Evolutionary conservation across 2,329 filamentous ascomycete species (phyloP), one percentile per base, ranked within the genome.

Genomic region (Ciborinia camelliae): DNA sequence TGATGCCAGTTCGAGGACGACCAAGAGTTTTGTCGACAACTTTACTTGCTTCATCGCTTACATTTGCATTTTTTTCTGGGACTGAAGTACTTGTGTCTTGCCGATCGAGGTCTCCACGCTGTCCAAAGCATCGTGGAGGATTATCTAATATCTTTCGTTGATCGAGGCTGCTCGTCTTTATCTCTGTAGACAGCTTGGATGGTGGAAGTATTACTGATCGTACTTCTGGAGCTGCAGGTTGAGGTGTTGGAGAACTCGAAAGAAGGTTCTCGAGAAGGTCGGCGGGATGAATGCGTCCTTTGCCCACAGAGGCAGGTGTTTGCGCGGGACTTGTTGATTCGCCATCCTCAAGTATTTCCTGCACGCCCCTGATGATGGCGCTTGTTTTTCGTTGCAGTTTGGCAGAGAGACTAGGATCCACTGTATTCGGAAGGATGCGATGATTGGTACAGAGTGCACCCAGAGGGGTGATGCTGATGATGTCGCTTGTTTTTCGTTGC

Each of bases 391-490:
- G 51, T 39, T 68, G 66, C 7, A 65, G 67, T 63, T 68, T 72
- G 32, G 69, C 70, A 1, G 63, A 30, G 15, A 53, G 45, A 37
- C 48, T 66, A 1, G 62, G 54, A 12, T 65, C 65, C 4, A 69
- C 70, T 23, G 69, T 72, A 23, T 66, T 69, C 14, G 71, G 69
- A 15, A 73, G 41, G 10, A 75, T 68, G 8, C 66, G 66, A 28
- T 62, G 66, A 51, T 75, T 75, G n/a, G 69, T 52, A 45, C 72
- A 74, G 14, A 71, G 47, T 23, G 70, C n/a, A n/a, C n/a, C n/a
- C n/a, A n/a, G n/a, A n/a, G n/a, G n/a, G n/a, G n/a, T n/a, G n/a
- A n/a, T n/a, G n/a, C 67, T 60, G 20, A 71, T 63, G 32, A 47
- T 67, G 30, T 20, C 55, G 26, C 43, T 59, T 59, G 62, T 12